Evolutionary conservation across 1,139 yeast genomes (phyloP).

Genomic region (Suhomyces atakaporum): DNA sequence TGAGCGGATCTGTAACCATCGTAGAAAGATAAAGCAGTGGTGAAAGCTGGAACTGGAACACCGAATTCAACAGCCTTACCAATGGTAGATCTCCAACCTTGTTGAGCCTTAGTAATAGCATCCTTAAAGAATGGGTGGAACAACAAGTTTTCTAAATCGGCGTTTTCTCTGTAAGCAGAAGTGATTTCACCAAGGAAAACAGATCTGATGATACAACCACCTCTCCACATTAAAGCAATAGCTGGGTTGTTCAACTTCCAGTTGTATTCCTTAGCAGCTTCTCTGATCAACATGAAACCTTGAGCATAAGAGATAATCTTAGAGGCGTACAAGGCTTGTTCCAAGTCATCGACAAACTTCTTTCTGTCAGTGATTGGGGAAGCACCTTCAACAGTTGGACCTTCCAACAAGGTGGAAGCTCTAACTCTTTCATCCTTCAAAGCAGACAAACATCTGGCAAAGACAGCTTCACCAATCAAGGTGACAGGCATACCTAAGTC

Average conservation of each 20-base stretch:
- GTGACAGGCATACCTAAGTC: slow-evolving; percentile 99
- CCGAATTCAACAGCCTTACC: slow-evolving; percentile 80
- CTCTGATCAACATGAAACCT: slow-evolving; percentile 99
- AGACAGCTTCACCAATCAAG: slow-evolving; percentile 97
- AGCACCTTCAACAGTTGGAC: slow-evolving; percentile 62
- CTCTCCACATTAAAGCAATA: slow-evolving; percentile 99
- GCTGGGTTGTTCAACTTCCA: slow-evolving; percentile 99
- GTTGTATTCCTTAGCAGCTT: slow-evolving; percentile 95
- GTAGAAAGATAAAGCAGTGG: slow-evolving; percentile 96
- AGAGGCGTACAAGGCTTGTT: slow-evolving; percentile 98
- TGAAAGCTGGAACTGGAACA: slow-evolving; percentile 96
- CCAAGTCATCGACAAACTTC: slow-evolving; percentile 87
- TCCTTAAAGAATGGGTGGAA: slow-evolving; percentile 93
- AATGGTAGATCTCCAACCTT: slow-evolving; percentile 91
- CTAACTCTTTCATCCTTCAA: slow-evolving; percentile 85
- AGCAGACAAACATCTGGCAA: slow-evolving; percentile 93
- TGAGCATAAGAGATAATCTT: slow-evolving; percentile 98
- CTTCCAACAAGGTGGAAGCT: slow-evolving; percentile 77
- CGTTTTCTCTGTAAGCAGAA: slow-evolving; percentile 90
- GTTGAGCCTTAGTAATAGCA: slow-evolving; percentile 91
- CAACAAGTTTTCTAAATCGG: slow-evolving; percentile 90
- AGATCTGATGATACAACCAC: slow-evolving; percentile 99
- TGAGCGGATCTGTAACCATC: slow-evolving; percentile 97
- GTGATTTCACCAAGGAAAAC: slow-evolving; percentile 98
- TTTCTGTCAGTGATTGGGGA: slow-evolving; percentile 69